Base-by-base conservation (phyloP, 768 basidiomycete genomes). In the Phaffia tasmanica region DNA sequence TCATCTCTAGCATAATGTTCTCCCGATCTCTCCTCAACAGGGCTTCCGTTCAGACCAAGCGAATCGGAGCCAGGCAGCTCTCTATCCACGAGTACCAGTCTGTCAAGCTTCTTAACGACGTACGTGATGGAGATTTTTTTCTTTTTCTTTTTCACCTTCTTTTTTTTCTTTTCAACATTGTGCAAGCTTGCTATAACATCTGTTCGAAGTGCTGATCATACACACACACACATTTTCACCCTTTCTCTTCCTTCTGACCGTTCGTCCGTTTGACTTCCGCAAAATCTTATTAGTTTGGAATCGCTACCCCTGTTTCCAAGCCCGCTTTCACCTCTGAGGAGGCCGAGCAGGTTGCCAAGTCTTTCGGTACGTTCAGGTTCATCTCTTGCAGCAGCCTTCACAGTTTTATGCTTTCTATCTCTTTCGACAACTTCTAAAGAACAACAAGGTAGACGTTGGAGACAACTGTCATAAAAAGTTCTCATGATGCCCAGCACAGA, bases 31-130 rank as follows among this genome's bases (percentile, higher is more conserved):
- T 67, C 46, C 59, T 59, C 48, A 50, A 49, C 32, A 30, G 47
- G n/a, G 50, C 59, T 30, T n/a, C 30, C 30, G 55, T 59, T n/a
- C 18, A 21, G 19, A 19, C 23, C 46, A 88, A 82, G 79, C 88
- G 92, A 70, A 87, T 85, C 76, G 35, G 35, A 42, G 35, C 35
- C 11, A 42, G 35, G 35, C 35, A 42, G 35, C 84, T 97, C 73
- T 94, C 91, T 29, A 92, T 99, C 73, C 95, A 99, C 79, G 95
- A 99, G 79, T 89, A 95, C 80, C 93, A 98, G 78, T 94, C 92
- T 54, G 87, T 98, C 77, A 85, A 86, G 70, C 81, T 99, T 56
- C 83, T 99, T 72, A 95, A 97, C 79, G 86, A 90, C 70, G 94
- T 97, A 75, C 73, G 76, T 42, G 11, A 5, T 42, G 35, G 11